Evolutionary conservation across 805 yeast genomes (phyloP), one percentile per base, ranked within the genome.

Genomic region (Kregervanrija fluxuum): DNA sequence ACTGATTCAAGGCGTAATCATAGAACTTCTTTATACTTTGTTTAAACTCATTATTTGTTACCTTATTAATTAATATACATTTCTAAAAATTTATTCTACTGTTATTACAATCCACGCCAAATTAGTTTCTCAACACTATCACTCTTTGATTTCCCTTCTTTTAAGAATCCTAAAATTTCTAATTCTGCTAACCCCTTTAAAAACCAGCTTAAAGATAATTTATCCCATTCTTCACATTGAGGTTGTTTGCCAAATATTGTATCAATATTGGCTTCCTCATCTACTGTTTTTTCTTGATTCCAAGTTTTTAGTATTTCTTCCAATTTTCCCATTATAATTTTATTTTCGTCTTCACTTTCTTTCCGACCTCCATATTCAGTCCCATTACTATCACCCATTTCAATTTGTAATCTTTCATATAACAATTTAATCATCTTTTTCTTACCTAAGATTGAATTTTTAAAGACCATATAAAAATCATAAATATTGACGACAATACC

Each of bases 101-200:
- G 5, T 17, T 17, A 22, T 22, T 58, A 81, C 12, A 84, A 60
- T 30, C 79, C 86, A 54, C 73, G 81, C 93, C 93, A 85, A 5
- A 79, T 61, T 12, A 79, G 68, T 55, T 83, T 86, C 53, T 85
- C 91, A 36, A 85, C 67, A 44, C 73, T 69, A 52, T 85, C 89
- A 30, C 77, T 75, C 59, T 79, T 80, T 12, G 80, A 64, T 51
- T 70, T 71, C 37, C 74, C 74, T 42, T 81, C 83, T 51, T 79
- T 79, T 14, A 87, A 58, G 39, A 86, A 64, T 0, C 96, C 96
- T 44, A 85, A 65, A 49, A 75, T 66, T 46, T 79, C 76, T 47
- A 89, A 67, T 56, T 88, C 95, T 22, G 75, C 75, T 40, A 90
- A 70, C 14, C 80, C 79, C 52, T 85, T 90, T 48, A 85, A 65